Evolutionary conservation across 768 basidiomycete species (phyloP).

Genomic region (Clitopilus passeckerianus): DNA sequence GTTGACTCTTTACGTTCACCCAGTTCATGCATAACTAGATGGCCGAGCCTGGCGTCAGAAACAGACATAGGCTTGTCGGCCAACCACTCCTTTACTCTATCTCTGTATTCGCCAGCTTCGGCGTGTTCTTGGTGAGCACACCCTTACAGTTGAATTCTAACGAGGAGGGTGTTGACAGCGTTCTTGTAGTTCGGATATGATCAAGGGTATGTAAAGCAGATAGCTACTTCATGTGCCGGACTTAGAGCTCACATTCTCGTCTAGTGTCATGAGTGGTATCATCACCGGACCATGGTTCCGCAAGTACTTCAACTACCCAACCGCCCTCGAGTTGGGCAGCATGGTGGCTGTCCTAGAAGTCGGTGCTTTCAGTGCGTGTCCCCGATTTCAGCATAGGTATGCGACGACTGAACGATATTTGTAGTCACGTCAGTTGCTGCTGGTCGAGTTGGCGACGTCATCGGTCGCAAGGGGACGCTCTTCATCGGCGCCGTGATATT

Average conservation of each 20-base stretch:
- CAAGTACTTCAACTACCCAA: slow-evolving; percentile 77
- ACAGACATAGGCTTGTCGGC: slow-evolving; percentile 60
- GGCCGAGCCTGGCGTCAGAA: slow-evolving; percentile 27
- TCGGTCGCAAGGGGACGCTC: slow-evolving; percentile 72
- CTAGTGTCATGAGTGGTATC: slow-evolving; percentile 85
- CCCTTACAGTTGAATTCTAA: not conserved
- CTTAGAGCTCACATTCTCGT: not conserved
- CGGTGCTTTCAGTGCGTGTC: slow-evolving; percentile 74
- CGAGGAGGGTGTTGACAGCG: slow-evolving; percentile 4
- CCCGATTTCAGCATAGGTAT: not conserved
- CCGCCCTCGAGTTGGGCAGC: slow-evolving; percentile 73
- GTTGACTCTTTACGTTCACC: slow-evolving; percentile 10
- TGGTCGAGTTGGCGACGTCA: slow-evolving; percentile 69
- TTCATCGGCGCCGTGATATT: slow-evolving; percentile 72
- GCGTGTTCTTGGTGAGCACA: slow-evolving; percentile 75
- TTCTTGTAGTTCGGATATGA: slow-evolving; percentile 71
- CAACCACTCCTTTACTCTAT: slow-evolving; percentile 75
- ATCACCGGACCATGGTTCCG: slow-evolving; percentile 85
- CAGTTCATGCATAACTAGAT: slow-evolving; percentile 45
- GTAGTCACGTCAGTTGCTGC: slow-evolving; percentile 86
- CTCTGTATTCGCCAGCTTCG: slow-evolving; percentile 77
- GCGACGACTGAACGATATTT: not conserved
- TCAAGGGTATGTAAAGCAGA: slow-evolving; percentile 57
- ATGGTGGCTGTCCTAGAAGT: slow-evolving; percentile 96
- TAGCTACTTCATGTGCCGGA: slow-evolving; percentile 11